Evolutionary conservation across 2,329 filamentous ascomycete genomes (phyloP).

Genomic region (Diaporthe destruens): DNA sequence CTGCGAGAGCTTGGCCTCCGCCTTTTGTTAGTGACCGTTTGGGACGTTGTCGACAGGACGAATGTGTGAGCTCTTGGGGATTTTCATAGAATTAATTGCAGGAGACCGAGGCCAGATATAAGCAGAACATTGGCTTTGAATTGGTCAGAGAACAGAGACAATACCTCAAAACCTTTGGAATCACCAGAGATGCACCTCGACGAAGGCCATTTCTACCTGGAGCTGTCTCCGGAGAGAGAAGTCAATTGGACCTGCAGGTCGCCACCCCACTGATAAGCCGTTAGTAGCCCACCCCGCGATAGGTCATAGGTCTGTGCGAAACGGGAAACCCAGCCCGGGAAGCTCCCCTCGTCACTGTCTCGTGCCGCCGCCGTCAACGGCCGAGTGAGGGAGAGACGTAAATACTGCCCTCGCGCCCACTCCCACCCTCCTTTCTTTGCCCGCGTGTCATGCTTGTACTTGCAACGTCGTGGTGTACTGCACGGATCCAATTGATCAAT

Average conservation of each 20-base stretch:
- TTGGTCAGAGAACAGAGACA: accelerated
- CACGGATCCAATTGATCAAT: slow-evolving; percentile 41
- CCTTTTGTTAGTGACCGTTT: background rate
- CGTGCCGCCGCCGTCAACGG: background rate
- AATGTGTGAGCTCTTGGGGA: background rate
- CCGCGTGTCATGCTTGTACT: slow-evolving; percentile 35
- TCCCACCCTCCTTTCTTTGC: background rate
- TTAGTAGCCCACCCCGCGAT: slow-evolving; percentile 33
- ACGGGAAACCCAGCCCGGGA: slow-evolving; percentile 18
- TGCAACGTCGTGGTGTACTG: slow-evolving; percentile 29
- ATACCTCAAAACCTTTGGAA: background rate
- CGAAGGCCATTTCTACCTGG: background rate
- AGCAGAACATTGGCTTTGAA: background rate
- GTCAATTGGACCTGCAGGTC: slow-evolving; percentile 31
- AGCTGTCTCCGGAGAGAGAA: slow-evolving; percentile 23
- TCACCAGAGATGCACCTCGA: background rate
- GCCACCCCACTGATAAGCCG: slow-evolving; percentile 42
- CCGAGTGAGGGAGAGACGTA: slow-evolving; percentile 29
- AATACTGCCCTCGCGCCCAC: slow-evolving; percentile 31
- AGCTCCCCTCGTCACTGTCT: slow-evolving; percentile 35
- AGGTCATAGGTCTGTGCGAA: slow-evolving; percentile 30
- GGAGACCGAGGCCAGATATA: accelerated
- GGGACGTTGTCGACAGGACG: background rate
- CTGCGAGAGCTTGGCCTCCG: slow-evolving; percentile 24
- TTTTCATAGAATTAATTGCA: background rate